Base-by-base conservation (phyloP, 352 stramenopile genomes). In the Hyaloperonospora brassicae region DNA sequence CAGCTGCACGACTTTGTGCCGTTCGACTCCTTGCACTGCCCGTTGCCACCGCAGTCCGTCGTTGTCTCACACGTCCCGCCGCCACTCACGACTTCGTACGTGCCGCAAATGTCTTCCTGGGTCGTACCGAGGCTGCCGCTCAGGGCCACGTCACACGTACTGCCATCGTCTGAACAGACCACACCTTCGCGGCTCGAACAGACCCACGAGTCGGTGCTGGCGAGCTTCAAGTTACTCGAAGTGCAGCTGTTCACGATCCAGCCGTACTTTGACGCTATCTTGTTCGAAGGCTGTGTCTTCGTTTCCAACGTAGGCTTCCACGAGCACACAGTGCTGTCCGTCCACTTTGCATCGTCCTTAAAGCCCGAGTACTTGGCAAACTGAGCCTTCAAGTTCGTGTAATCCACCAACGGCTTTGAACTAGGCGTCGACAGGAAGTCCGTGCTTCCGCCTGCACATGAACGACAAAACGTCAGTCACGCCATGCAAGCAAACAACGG, bases 21-120 rank as follows among this genome's bases (percentile, higher is more conserved):
- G 35, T 86, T 74, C 5, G 70, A 64, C 6, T 66, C 63, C 22
- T 85, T 63, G 50, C 83, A 93, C 47, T 93, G 80, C 23, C 83
- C 83, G 41, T 93, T 85, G 35, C 67, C 58, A 12, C 79, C 79
- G 57, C 83, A 93, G 54, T 90, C 77, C 0, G 64, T 69, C 27
- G 79, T 86, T 17, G 53, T 72, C 34, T 79, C 54, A 57, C 83
- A 93, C 21, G 75, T 84, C 23, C 68, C 73, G 38, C 83, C 83
- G 31, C 83, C 83, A 22, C 65, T 68, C 38, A 68, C 68, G 17
- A 89, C 76, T 52, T 80, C 68, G 55, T 86, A 82, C 10, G 68
- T 61, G 27, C 84, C 84, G 45, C 84, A 93, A 61, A 93, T 82
- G 6, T 81, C 68, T 52, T 88, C 76, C 49, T 93, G 76, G 0